These are phyloP conservation scores for Fraxinus platypoda DNA, from an alignment of 305 asterid species.

Conservation along the genomic window DNA sequence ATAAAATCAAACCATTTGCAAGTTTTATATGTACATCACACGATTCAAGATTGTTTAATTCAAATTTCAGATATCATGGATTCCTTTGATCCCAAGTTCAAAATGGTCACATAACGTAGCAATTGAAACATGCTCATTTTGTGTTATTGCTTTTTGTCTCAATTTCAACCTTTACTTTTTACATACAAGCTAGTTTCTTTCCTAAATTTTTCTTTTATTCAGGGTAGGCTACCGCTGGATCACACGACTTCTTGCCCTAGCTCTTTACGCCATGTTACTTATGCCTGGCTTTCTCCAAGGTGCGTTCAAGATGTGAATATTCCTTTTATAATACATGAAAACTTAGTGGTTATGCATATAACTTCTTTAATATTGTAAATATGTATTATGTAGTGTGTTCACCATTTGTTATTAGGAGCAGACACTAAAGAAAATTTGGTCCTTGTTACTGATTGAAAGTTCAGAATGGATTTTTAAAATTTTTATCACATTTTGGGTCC, in stretches of 20 bases:
- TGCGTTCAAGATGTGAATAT: slow-evolving; percentile 24
- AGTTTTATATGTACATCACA: not conserved
- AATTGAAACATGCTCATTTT: not conserved
- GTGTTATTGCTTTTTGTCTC: slow-evolving; percentile 2
- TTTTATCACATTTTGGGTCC: not conserved
- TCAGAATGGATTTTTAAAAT: not conserved
- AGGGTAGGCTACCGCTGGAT: slow-evolving; percentile 99
- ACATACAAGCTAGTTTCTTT: not conserved
- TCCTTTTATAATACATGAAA: slow-evolving; percentile 2
- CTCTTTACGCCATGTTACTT: slow-evolving; percentile 76
- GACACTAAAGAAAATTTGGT: not conserved
- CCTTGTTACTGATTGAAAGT: not conserved
- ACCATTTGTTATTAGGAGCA: slow-evolving; percentile 11
- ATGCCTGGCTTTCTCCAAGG: slow-evolving; percentile 99
- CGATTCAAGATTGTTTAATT: slow-evolving; percentile 7
- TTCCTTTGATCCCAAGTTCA: slow-evolving; percentile 12
- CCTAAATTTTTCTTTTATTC: slow-evolving; percentile 48
- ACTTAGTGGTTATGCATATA: not conserved
- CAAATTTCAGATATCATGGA: slow-evolving; percentile 3
- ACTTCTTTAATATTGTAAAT: not conserved
- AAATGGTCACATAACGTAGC: not conserved
- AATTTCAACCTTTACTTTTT: slow-evolving; percentile 6
- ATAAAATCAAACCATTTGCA: not conserved
- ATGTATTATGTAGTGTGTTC: not conserved
- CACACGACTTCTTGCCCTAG: slow-evolving; percentile 73